phyloP scores from a whole-genome alignment of 768 basidiomycete species.

The Podaxis rugospora region DNA sequence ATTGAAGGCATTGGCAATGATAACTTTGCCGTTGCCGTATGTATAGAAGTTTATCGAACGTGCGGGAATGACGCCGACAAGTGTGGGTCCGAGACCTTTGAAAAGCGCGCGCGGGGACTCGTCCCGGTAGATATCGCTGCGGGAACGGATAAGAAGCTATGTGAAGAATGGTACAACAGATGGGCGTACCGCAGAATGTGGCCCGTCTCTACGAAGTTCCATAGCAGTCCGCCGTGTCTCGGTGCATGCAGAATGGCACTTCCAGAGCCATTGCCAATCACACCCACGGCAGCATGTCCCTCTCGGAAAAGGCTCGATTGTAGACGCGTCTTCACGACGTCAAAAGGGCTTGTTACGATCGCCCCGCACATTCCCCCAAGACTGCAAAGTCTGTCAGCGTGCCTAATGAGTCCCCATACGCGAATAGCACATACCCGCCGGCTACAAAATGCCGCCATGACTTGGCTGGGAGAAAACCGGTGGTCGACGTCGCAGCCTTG shows the following conservation, averaged over 20 bases:
- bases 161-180: background rate
- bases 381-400: slow-evolving; percentile 34
- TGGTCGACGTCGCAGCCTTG: slow-evolving; percentile 4
- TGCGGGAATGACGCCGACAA: slow-evolving; percentile 93
- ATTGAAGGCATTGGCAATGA: slow-evolving; percentile 83
- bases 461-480: slow-evolving; percentile 37
- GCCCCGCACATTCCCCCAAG: slow-evolving; percentile 98
- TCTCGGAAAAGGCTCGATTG: slow-evolving; percentile 81
- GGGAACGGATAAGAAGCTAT: background rate
- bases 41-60: slow-evolving; percentile 97
- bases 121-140: slow-evolving; percentile 79
- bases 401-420: background rate
- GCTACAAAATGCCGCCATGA: slow-evolving; percentile 85
- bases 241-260: slow-evolving; percentile 14
- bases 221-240: slow-evolving; percentile 50
- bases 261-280: slow-evolving; percentile 28
- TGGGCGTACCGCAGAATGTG: slow-evolving; percentile 73
- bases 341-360: slow-evolving; percentile 94
- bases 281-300: slow-evolving; percentile 33
- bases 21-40: slow-evolving; percentile 93
- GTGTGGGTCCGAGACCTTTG: slow-evolving; percentile 90
- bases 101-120: slow-evolving; percentile 90
- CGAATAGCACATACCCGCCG: slow-evolving; percentile 62
- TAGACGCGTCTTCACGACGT: slow-evolving; percentile 95
- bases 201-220: slow-evolving; percentile 93